Base-by-base conservation (phyloP, 495 filamentous ascomycete species). In the Baudoinia panamericana region DNA sequence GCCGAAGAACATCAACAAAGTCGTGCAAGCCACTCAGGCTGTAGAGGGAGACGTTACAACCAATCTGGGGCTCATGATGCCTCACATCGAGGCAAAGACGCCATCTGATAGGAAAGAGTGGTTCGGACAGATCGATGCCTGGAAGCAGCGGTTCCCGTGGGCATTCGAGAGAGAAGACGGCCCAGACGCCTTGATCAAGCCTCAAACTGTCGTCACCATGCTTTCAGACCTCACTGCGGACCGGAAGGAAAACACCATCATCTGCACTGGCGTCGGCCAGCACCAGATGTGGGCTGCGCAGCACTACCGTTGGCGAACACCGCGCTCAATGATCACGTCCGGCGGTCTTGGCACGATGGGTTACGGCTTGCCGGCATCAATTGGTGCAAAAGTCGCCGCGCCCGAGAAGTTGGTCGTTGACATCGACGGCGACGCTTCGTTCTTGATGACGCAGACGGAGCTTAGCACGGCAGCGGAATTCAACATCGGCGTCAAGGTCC, bases 261-360 rank as follows among this genome's bases (percentile, higher is more conserved):
- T 96, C 55, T 62, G 84, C 4, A 95, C 86, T 1, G 87, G 87
- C 51, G 87, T 94, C 23, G 87, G 88, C 24, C 86, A 94, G 57
- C 87, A 95, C 58, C 88, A 94, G 63, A 95, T 96, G 88, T 94
- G 88, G 88, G 67, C 81, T 6, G 86, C 85, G 7, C 85, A 96
- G 63, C 84, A 93, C 61, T 96, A 81, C 68, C 76, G 84, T 39
- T 96, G 87, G 86, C 69, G 80, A 26, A 61, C 84, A 48, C 84
- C 85, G 17, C 75, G 87, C 27, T 80, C 82, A 38, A 81, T 93
- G 76, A 76, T 93, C 59, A 88, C 86, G 11, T 93, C 84, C 9
- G 86, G 86, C 54, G 84, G 86, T 46, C 71, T 93, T 10, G 88
- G 88, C 33, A 96, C 88, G 9, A 95, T 96, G 88, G 88, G 88